Percentiles rank a stretch among this genome's conserved stretches.
Evolutionary conservation across 2,329 filamentous ascomycete species (phyloP).

Genomic region (Neophaeococcomyces aloes): DNA sequence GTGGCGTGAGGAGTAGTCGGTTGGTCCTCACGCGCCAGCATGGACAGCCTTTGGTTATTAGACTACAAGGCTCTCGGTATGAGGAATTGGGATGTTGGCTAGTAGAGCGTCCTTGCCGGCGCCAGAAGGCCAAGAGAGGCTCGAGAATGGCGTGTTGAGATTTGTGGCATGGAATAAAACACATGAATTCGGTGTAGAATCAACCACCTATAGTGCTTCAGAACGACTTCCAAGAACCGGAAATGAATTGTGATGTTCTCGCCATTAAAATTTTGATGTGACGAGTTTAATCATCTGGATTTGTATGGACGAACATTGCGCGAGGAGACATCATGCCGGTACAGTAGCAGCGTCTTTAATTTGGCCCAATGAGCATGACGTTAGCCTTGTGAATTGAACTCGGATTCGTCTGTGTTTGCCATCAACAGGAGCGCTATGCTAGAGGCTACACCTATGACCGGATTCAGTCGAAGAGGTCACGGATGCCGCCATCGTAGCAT

Average conservation of each 20-base stretch:
- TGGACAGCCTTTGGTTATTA: slow-evolving; percentile 37
- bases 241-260: too few relatives aligned
- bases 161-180: slow-evolving; percentile 27
- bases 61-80: slow-evolving; percentile 30
- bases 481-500: slow-evolving; percentile 37
- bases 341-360: slow-evolving; percentile 2
- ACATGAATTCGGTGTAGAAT: too few relatives aligned
- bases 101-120: slow-evolving; percentile 37
- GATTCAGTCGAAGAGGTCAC: slow-evolving; percentile 25
- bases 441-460: slow-evolving; percentile 11
- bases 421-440: slow-evolving; percentile 9
- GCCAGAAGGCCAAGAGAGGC: slow-evolving; percentile 39
- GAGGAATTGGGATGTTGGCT: slow-evolving; percentile 34
- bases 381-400: background rate
- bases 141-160: too few relatives aligned
- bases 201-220: too few relatives aligned
- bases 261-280: too few relatives aligned
- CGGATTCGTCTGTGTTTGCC: slow-evolving; percentile 1
- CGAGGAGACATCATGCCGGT: slow-evolving; percentile 4
- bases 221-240: too few relatives aligned
- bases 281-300: too few relatives aligned
- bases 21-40: slow-evolving; percentile 40
- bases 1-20: slow-evolving; percentile 34
- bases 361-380: background rate
- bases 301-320: too few relatives aligned